Base-by-base conservation (phyloP, 2,329 filamentous ascomycete genomes). In the Aureobasidium sp. region DNA sequence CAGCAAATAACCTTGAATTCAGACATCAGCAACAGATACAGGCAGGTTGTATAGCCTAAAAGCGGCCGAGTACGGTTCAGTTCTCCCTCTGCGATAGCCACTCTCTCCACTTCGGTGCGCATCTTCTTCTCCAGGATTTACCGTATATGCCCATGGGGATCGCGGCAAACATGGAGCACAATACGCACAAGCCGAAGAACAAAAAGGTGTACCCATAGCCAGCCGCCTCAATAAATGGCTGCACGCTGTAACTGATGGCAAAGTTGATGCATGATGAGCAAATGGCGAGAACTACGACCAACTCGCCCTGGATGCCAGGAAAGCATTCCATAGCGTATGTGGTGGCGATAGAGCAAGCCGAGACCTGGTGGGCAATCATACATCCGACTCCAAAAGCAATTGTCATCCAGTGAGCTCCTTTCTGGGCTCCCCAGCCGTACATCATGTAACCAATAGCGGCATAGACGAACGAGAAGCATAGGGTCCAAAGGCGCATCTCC, bases 281-380 rank as follows among this genome's bases (percentile, higher is more conserved):
- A 16, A 51, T 56, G 10, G 45, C 42, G 66, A 65, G 34, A 66
- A 65, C n/a, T 66, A 69, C 44, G 55, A 56, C 42, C 60, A 60
- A 40, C 56, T 60, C 54, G 56, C 55, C 55, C 55, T 54, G 35
- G 54, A 55, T 47, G 5, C 63, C 64, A 22, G 66, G 63, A 39
- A 71, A 70, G 48, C 67, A 70, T 48, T 72, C 70, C 68, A 72
- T 71, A 2, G 68, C 68, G 59, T 71, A 72, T 1, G 68, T 65
- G 2, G 68, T 71, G 3, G 70, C 68, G 30, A 71, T 64, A 45
- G 64, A 68, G 16, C 67, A 70, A 8, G 68, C 65, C 2, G 63
- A 65, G 4, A 72, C 69, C 55, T 71, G 70, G 32, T 71, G 68
- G 6, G 69, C 67, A 42, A 71, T 71, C 65, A 71, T 67, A 32